Conservation (phyloP, 1,284 basidiomycete genomes). For the Cryptococcus hybrid region DNA sequence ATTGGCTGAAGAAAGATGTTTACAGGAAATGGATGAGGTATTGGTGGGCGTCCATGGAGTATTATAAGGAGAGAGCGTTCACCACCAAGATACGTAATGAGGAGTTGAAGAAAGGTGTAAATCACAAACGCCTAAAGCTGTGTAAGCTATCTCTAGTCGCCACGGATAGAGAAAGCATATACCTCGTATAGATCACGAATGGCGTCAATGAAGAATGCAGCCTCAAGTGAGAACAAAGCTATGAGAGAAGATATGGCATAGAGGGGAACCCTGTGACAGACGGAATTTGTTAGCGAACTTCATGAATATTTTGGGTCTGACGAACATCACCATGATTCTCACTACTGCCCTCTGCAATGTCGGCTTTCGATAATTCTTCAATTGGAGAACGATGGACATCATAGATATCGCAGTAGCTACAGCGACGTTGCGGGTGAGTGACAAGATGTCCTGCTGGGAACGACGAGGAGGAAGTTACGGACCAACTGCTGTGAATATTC, state of each 20-base stretch:
- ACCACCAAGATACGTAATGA: conserved; percentile 85
- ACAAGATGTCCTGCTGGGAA: background rate
- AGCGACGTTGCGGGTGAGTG: background rate
- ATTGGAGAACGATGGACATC: conserved; percentile 80
- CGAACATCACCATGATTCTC: conserved; percentile 87
- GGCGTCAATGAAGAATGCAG: conserved; percentile 94
- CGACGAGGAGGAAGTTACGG: conserved; percentile 8
- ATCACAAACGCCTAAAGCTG: conserved; percentile 85
- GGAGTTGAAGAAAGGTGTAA: conserved; percentile 83
- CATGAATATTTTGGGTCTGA: background rate
- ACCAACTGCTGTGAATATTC: conserved; percentile 46
- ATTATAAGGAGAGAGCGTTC: conserved; percentile 89
- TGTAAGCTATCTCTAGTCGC: background rate
- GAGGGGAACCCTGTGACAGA: conserved; percentile 64
- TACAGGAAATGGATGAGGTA: conserved; percentile 80
- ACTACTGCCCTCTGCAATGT: conserved; percentile 80
- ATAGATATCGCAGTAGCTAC: conserved; percentile 73
- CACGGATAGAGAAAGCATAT: conserved; percentile 24
- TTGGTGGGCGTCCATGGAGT: conserved; percentile 83
- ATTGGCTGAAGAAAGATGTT: conserved; percentile 67
- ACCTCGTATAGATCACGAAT: conserved; percentile 96
- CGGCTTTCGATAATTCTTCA: conserved; percentile 87
- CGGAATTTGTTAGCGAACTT: background rate
- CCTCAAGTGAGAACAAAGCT: conserved; percentile 89
- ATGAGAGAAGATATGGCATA: conserved; percentile 90